Base-by-base conservation (phyloP, 106 monocot species). In the Phalaenopsis aphrodite region DNA sequence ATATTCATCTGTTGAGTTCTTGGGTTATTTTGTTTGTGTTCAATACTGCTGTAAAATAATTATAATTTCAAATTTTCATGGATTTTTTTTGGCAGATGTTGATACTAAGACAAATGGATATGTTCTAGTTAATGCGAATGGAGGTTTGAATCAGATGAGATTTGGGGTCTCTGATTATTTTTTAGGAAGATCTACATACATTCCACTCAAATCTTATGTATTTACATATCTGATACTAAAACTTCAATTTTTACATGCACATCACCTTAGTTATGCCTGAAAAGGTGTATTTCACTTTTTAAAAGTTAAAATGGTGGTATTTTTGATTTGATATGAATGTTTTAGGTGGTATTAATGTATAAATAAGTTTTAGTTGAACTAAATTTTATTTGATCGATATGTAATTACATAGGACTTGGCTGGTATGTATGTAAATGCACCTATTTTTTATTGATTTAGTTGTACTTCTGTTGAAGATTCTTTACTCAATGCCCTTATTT, bases 91-190 rank as follows among this genome's bases (percentile, higher is more conserved):
- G 82, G 79, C 85, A 98, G 97, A 88, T 75, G 19, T 87, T 78
- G 89, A 90, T 88, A 43, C 85, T 21, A 92, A 85, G 65, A 94
- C 86, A 49, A 98, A 98, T 85, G 97, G 97, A 12, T 98, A 88
- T 77, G 82, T 98, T 80, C 81, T 98, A 46, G 85, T 98, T 55
- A 98, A 98, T 85, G 97, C 97, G 48, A 98, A 98, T 89, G 97
- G 97, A 86, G 97, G 97, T 69, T 77, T 98, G 79, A 98, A 98
- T 88, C 97, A 98, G 89, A 98, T 98, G 97, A 86, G 97, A 89
- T 98, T 98, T 84, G 97, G 97, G 94, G 97, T 98, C 49, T 78
- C 49, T 78, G 90, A 77, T 37, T 80, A 81, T 37, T 71, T 38
- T 65, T 30, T 30, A 30, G 30, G 30, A 30, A 30, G 30, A 30